phyloP scores from a whole-genome alignment of 176 grass and related monocot species.

The Avena insularis region DNA sequence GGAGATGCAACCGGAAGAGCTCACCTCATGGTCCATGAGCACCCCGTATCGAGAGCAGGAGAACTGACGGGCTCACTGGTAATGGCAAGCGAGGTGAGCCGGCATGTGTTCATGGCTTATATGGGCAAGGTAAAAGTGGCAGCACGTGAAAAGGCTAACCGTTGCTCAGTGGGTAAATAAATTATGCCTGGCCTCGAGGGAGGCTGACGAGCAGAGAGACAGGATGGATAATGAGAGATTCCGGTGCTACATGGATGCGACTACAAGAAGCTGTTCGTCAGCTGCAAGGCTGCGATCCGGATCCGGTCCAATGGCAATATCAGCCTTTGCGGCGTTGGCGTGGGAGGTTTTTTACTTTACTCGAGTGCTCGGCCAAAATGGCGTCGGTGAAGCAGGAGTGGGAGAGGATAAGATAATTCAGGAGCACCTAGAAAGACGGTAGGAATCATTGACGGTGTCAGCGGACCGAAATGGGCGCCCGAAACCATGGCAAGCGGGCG shows the following conservation, averaged over 20 bases:
- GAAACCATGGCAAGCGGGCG: slow-evolving; percentile 43
- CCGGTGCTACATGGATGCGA: slow-evolving; percentile 2
- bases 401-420: slow-evolving; percentile 29
- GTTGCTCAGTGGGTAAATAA: background rate
- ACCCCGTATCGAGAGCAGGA: background rate
- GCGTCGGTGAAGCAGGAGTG: slow-evolving; percentile 19
- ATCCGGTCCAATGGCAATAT: too few species aligned
- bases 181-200: background rate
- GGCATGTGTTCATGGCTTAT: background rate
- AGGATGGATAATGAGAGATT: background rate
- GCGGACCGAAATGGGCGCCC: slow-evolving; percentile 47
- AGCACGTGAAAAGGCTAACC: slow-evolving; percentile 33
- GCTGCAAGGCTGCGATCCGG: background rate
- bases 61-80: background rate
- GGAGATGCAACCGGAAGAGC: background rate
- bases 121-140: background rate
- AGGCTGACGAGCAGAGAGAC: too few species aligned
- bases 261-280: background rate
- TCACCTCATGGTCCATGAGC: slow-evolving; percentile 51
- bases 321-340: background rate
- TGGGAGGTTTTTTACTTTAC: background rate
- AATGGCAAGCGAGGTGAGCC: background rate
- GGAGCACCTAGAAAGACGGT: slow-evolving; percentile 48
- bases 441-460: slow-evolving; percentile 59
- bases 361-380: background rate